phyloP scores from a whole-genome alignment of 2,329 filamentous ascomycete species.

The Bipolaris oryzae region DNA sequence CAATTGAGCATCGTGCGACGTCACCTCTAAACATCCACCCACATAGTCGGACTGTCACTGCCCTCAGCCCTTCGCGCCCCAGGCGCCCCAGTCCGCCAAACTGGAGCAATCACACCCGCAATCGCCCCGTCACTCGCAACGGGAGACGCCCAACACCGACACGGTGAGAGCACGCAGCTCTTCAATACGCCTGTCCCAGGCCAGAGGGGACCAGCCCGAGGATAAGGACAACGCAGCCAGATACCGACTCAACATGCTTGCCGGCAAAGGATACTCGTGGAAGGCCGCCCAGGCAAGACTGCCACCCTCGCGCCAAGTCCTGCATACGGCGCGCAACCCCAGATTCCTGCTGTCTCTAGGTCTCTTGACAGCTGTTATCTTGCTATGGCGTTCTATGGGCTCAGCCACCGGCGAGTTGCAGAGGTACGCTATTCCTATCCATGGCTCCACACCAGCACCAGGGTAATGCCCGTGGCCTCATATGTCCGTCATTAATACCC shows the following conservation, averaged over 20 bases:
- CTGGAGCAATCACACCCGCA: conserved; percentile 35
- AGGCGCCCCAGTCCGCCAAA: conserved; percentile 25
- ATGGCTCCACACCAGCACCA: background rate
- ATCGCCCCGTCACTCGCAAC: conserved; percentile 38
- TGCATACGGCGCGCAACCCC: conserved; percentile 71
- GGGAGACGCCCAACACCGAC: conserved; percentile 34
- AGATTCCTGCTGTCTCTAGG: conserved; percentile 77
- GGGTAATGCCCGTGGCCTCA: background rate
- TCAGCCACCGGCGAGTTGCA: conserved; percentile 85
- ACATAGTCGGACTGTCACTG: background rate
- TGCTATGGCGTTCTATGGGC: conserved; percentile 88
- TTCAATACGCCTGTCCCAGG: conserved; percentile 42
- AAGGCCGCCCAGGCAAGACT: conserved; percentile 83
- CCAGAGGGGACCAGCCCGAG: conserved; percentile 30
- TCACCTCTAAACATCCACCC: conserved; percentile 5
- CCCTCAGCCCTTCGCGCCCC: conserved; percentile 14
- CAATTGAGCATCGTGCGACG: conserved; percentile 9
- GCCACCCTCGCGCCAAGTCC: conserved; percentile 72
- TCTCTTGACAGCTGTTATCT: conserved; percentile 71
- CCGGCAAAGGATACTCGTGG: conserved; percentile 89
- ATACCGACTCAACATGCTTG: conserved; percentile 68
- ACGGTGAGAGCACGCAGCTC: conserved; percentile 39
- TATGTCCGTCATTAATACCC: conserved; percentile 27
- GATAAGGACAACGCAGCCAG: conserved; percentile 28
- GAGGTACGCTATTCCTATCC: conserved; percentile 64